These are phyloP conservation scores for Phyllosticta citriasiana DNA, from an alignment of 2,329 filamentous ascomycete genomes.

Conservation along the genomic window DNA sequence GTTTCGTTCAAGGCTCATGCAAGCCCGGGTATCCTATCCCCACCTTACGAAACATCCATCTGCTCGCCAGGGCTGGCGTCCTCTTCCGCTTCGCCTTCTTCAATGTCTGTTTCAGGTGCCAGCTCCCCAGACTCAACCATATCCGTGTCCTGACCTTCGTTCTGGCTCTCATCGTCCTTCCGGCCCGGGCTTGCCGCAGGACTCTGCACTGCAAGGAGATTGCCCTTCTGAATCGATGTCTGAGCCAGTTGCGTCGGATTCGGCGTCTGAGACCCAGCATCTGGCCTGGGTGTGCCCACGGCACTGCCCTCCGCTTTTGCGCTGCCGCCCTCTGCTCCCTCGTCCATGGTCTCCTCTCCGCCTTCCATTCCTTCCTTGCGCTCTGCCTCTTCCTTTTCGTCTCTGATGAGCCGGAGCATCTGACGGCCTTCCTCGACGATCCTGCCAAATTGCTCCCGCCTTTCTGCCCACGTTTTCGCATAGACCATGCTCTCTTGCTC, in stretches of 20 bases:
- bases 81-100: conserved; percentile 14
- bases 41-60: conserved; percentile 9
- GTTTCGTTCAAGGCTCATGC: neutral
- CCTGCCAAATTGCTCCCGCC: conserved; percentile 73
- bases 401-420: conserved; percentile 73
- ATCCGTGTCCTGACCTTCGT: conserved; percentile 20
- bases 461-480: conserved; percentile 71
- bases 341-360: conserved; percentile 26
- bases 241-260: neutral
- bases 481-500: conserved; percentile 77
- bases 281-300: conserved; percentile 36
- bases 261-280: conserved; percentile 19
- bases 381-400: conserved; percentile 93
- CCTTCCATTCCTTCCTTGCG: conserved; percentile 59
- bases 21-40: neutral
- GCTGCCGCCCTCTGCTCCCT: conserved; percentile 29
- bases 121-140: conserved; percentile 7
- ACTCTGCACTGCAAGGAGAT: conserved; percentile 1
- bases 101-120: conserved; percentile 12
- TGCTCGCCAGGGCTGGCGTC: conserved; percentile 2
- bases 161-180: conserved; percentile 16
- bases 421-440: conserved; percentile 89
- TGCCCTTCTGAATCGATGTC: neutral
- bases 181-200: conserved; percentile 19
- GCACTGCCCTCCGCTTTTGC: conserved; percentile 29